These are phyloP conservation scores for Cerioporus squamosus DNA, from an alignment of 1,284 basidiomycete genomes.

Conservation along the genomic window DNA sequence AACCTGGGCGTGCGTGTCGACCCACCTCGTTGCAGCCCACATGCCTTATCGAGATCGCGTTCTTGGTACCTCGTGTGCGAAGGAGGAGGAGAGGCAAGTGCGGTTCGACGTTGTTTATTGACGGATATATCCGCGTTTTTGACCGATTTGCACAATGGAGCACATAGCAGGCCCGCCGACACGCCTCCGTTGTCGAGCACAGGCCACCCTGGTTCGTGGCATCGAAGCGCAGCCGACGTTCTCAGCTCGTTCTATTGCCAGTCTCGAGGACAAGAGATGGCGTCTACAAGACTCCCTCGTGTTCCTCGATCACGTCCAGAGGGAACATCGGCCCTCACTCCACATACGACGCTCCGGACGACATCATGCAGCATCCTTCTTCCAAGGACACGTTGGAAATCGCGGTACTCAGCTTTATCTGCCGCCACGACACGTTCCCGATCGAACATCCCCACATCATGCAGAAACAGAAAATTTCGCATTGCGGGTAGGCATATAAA, in stretches of 20 bases:
- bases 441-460: conserved; percentile 64
- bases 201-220: conserved; percentile 38
- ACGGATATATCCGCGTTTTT: conserved; percentile 42
- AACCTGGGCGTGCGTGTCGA: conserved; percentile 64
- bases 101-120: conserved; percentile 32
- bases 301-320: conserved; percentile 63
- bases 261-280: conserved; percentile 43
- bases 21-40: conserved; percentile 53
- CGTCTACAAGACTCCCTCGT: conserved; percentile 61
- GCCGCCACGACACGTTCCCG: conserved; percentile 74
- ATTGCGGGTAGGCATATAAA: conserved; percentile 39
- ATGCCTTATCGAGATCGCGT: conserved; percentile 57
- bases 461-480: conserved; percentile 45
- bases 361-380: conserved; percentile 58
- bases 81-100: conserved; percentile 29
- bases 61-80: conserved; percentile 42
- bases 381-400: conserved; percentile 67
- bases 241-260: conserved; percentile 31
- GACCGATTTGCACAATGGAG: conserved; percentile 31
- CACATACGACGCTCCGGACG: conserved; percentile 65
- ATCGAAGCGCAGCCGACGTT: conserved; percentile 16
- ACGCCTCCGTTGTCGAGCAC: conserved; percentile 19
- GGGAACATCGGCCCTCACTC: conserved; percentile 66
- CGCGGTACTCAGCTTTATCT: conserved; percentile 70
- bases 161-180: conserved; percentile 21